Evolutionary conservation across 768 basidiomycete species (phyloP), one percentile per base, ranked within the genome.

Genomic region (Mrakia blollopis): DNA sequence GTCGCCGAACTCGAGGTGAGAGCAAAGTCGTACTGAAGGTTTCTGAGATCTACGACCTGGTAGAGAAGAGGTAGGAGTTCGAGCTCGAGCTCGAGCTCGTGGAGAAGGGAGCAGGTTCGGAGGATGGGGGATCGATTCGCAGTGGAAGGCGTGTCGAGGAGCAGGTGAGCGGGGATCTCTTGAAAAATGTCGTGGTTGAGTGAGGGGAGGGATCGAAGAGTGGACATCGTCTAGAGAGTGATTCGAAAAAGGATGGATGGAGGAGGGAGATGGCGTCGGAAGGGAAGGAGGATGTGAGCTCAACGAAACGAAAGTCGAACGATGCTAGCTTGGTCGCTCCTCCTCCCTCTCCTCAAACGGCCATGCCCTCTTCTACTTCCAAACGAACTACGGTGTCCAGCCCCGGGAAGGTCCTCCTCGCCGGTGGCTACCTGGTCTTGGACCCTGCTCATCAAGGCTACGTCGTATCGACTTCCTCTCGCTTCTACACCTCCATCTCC

Each of bases 371-470:
- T 14, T 57, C n/a, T 28, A 57, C 57, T 10, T 6, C 25, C 18
- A 39, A 68, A 39, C 61, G 73, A 14, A 76, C 75, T 21, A 76
- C 75, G 72, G 88, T 97, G 78, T 98, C 95, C 47, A 89, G 94
- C 0, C 92, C 96, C 14, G 96, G 96, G 79, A 99, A 99, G 84
- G 95, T 97, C 71, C 88, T 99, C 74, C 83, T 97, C 74, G 93
- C 95, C 14, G 97, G 97, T 2, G 97, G 97, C 2, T 99, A 98
- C 85, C 91, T 99, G 79, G 93, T 99, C 39, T 91, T 98, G 78
- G 94, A 98, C 84, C 90, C 89, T 28, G 85, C 87, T 9, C 93
- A 92, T 82, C 89, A 91, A 41, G 97, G 96, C 70, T 85, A 92
- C 77, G 94, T 95, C 63, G 88, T 98, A 63, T 92, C 94, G 0